Evolutionary conservation across 768 basidiomycete genomes (phyloP).

Genomic region (Auricularia sp.): DNA sequence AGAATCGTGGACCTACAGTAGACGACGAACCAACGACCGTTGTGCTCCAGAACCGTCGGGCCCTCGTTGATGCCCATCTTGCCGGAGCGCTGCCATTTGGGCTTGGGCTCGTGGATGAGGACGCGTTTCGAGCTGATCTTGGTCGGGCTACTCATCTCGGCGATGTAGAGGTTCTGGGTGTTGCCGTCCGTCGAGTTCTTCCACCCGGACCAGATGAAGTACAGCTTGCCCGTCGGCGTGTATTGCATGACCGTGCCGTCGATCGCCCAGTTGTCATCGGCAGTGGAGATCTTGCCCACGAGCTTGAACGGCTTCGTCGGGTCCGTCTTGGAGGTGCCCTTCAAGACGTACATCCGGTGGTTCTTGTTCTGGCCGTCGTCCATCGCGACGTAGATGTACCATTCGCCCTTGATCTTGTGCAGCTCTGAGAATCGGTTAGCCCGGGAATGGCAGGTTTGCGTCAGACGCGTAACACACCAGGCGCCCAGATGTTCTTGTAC

Average conservation of each 20-base stretch:
- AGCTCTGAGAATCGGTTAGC: background rate
- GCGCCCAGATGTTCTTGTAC: background rate
- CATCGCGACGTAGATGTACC: background rate
- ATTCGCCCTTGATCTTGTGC: background rate
- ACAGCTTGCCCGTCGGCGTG: background rate
- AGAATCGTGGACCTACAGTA: background rate
- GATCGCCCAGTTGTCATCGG: constrained; percentile 1
- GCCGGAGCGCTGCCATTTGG: background rate
- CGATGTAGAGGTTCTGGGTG: constrained; percentile 1
- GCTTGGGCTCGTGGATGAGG: background rate
- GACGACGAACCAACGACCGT: background rate
- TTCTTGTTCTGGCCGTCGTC: background rate
- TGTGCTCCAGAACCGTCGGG: background rate
- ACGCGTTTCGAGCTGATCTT: background rate
- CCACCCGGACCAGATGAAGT: constrained; percentile 1
- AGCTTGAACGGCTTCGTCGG: constrained; percentile 1
- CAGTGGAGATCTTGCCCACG: background rate
- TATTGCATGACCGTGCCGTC: constrained; percentile 1
- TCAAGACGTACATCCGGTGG: background rate
- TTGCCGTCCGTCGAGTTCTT: background rate
- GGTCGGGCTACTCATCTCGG: constrained; percentile 1
- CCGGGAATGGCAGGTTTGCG: background rate
- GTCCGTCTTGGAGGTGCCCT: background rate
- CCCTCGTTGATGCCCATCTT: background rate
- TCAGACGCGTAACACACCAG: background rate